phyloP scores from a whole-genome alignment of 116 monocot genomes.

The Dioscorea cayenensis region DNA sequence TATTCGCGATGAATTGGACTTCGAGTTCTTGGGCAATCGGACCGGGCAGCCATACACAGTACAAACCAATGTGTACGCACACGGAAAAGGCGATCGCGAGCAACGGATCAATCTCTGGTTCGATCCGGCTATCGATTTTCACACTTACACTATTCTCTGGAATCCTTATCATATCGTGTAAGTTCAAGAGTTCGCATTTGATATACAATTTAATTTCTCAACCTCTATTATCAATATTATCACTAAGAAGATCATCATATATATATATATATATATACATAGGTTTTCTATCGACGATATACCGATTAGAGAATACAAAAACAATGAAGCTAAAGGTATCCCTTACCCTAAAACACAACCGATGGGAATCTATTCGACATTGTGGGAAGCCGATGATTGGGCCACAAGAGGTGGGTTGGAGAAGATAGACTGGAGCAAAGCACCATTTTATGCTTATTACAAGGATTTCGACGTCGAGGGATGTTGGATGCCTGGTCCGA shows the following conservation, averaged over 20 bases:
- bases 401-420: conserved; percentile 31
- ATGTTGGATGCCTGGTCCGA: conserved; percentile 11
- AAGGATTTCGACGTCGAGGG: conserved; percentile 41
- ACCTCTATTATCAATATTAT: background rate
- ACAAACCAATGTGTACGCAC: conserved; percentile 56
- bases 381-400: conserved; percentile 50
- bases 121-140: conserved; percentile 32
- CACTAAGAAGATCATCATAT: background rate
- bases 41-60: conserved; percentile 46
- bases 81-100: conserved; percentile 40
- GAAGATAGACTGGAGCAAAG: conserved; percentile 42
- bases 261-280: background rate
- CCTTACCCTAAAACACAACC: conserved; percentile 33
- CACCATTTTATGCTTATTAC: conserved; percentile 25
- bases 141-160: conserved; percentile 41
- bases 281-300: conserved; percentile 35
- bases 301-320: conserved; percentile 43
- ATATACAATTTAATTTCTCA: no score
- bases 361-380: conserved; percentile 38
- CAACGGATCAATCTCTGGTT: conserved; percentile 50
- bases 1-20: conserved; percentile 48
- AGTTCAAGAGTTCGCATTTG: background rate
- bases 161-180: conserved; percentile 30
- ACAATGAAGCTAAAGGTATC: conserved; percentile 23
- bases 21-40: conserved; percentile 67